Percentiles rank a stretch among this genome's conserved stretches.
These are phyloP conservation scores for Dacryopinax primogenitus DNA, from an alignment of 768 basidiomycete species.

Conservation along the genomic window DNA sequence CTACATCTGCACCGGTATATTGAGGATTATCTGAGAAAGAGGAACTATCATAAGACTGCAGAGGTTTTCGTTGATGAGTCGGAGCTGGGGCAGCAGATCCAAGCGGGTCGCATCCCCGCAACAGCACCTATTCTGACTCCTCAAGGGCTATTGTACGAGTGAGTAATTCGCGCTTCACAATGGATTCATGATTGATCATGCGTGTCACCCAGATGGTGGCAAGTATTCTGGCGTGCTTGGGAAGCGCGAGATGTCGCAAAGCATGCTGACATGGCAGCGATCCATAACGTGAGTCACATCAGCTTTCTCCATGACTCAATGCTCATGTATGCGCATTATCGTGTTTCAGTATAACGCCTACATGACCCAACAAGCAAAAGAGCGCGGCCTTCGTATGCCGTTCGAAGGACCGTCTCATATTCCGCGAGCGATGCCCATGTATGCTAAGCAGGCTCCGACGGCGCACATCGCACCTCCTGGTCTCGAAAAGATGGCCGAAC, in stretches of 20 bases:
- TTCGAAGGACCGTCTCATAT: constrained; percentile 17
- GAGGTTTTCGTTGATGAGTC: constrained; percentile 54
- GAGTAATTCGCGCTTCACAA: constrained; percentile 24
- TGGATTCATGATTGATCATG: constrained; percentile 10
- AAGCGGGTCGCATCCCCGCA: constrained; percentile 29
- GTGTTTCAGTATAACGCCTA: constrained; percentile 1
- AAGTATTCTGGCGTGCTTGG: constrained; percentile 52
- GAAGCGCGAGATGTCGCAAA: constrained; percentile 53
- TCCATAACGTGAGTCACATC: constrained; percentile 63
- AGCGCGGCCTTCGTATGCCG: not conserved
- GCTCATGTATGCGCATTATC: not conserved
- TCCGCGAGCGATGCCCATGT: not conserved
- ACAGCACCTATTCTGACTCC: constrained; percentile 70
- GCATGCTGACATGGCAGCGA: constrained; percentile 53
- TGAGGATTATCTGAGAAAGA: constrained; percentile 70
- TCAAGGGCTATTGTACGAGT: constrained; percentile 77
- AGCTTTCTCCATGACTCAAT: constrained; percentile 38
- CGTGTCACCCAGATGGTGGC: constrained; percentile 57
- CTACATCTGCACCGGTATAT: constrained; percentile 72
- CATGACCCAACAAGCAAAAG: not conserved
- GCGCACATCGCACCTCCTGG: not conserved
- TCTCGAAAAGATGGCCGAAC: not conserved
- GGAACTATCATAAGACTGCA: constrained; percentile 63
- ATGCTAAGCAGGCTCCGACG: not conserved
- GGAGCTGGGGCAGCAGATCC: constrained; percentile 23